These are phyloP conservation scores for Skeletonema costatum DNA, from an alignment of 108 stramenopile species.

Conservation along the genomic window DNA sequence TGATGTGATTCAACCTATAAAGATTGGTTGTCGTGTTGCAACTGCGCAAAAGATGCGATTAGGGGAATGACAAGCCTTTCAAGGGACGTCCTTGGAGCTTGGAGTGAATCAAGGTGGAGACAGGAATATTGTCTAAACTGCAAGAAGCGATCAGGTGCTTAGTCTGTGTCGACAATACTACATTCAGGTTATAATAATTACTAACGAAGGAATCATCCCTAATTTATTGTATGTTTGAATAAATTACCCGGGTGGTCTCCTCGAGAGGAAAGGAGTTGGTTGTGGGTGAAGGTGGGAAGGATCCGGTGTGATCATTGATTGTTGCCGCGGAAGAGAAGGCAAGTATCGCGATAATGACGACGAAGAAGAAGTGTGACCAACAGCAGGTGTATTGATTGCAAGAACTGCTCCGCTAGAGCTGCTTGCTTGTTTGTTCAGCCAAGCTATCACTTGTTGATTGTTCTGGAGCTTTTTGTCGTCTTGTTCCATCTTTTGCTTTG, in stretches of 20 bases:
- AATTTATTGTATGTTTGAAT: no score
- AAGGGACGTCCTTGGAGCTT: no score
- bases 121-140: no score
- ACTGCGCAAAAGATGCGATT: no score
- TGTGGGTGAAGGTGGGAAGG: neutral
- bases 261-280: neutral
- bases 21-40: no score
- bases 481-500: slow-evolving; percentile 26
- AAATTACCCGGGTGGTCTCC: neutral
- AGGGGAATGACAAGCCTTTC: no score
- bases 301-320: neutral
- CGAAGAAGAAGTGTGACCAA: neutral
- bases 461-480: slow-evolving; percentile 39
- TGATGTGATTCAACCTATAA: no score
- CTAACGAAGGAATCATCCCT: neutral
- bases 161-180: no score
- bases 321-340: neutral
- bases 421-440: slow-evolving; percentile 40
- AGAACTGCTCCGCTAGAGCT: neutral
- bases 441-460: slow-evolving; percentile 57
- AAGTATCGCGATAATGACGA: slow-evolving; percentile 9
- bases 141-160: no score
- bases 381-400: neutral
- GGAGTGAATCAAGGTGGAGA: no score
- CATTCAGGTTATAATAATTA: neutral